Base-by-base conservation (phyloP, 2,329 filamentous ascomycete species). In the Arthroderma sp. region DNA sequence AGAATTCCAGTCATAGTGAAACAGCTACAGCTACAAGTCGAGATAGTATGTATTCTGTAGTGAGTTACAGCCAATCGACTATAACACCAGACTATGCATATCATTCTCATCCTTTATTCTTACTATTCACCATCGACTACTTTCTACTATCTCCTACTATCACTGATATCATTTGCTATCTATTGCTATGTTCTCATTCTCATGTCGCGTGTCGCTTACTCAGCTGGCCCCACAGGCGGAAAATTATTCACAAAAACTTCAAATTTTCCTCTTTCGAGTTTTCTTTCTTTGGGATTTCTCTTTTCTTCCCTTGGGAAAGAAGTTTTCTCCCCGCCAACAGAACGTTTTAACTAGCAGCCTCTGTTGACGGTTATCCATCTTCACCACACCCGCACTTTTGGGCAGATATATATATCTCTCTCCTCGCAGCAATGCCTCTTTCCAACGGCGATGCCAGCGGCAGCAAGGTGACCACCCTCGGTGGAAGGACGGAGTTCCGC, bases 361-460 rank as follows among this genome's bases (percentile, higher is more conserved):
- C 68, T 72, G 71, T 75, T 73, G 76, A 71, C 74, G 73, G 68
- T 70, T 67, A 17, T 35, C 25, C 47, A 51, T 31, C 21, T 11
- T 33, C 7, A 4, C 19, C 25, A 2, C 6, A 11, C 47, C 11
- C 23, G 25, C 25, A n/a, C 25, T 13, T 19, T 13, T 17, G 56
- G 57, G 62, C 62, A 64, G 57, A 62, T 60, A 58, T 63, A 70
- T 61, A 60, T 65, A 66, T 66, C 61, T 64, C 67, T 8, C 13
- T 19, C 6, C 39, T 19, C 2, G 39, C 41, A 73, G 80, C 69
- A 65, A 93, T 93, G 88, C 82, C 87, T 73, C 78, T 83, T 68
- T 76, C 81, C 70, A 88, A 87, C 75, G 84, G 84, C 67, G 76
- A 81, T 69, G 70, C 73, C 19, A 76, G 77, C 67, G 75, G 75